Conservation (phyloP, 805 yeast genomes). For the Candida koratica region DNA sequence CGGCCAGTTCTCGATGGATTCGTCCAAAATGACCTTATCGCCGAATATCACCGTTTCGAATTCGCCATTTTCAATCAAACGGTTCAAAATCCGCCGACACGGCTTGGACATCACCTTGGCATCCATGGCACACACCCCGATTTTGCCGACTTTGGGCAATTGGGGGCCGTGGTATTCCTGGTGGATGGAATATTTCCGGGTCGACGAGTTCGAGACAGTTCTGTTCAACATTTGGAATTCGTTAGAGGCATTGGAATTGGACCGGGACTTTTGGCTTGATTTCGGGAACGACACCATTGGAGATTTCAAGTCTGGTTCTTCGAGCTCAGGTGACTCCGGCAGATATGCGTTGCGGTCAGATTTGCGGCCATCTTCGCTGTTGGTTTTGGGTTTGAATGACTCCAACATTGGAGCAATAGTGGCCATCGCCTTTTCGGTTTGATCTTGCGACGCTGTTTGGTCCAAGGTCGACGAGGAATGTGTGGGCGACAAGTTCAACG, state of each 20-base stretch:
- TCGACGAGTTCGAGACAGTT: slow-evolving; percentile 33
- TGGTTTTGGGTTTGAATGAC: slow-evolving; percentile 66
- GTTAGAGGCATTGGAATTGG: slow-evolving; percentile 15
- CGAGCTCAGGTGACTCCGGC: slow-evolving; percentile 8
- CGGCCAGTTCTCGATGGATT: slow-evolving; percentile 95
- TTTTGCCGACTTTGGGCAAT: slow-evolving; percentile 77
- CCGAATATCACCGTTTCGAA: slow-evolving; percentile 96
- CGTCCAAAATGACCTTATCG: slow-evolving; percentile 93
- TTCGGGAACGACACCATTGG: not conserved
- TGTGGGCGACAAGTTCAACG: slow-evolving; percentile 24
- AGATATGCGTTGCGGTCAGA: slow-evolving; percentile 15
- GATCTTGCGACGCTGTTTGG: slow-evolving; percentile 28
- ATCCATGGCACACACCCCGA: slow-evolving; percentile 99
- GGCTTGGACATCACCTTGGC: slow-evolving; percentile 94
- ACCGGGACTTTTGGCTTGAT: slow-evolving; percentile 17
- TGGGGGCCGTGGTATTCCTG: slow-evolving; percentile 44
- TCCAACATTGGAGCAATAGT: slow-evolving; percentile 77
- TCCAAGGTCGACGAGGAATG: slow-evolving; percentile 9
- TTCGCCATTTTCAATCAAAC: slow-evolving; percentile 88
- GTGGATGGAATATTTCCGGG: slow-evolving; percentile 31
- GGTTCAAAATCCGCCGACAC: slow-evolving; percentile 82
- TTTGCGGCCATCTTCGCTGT: slow-evolving; percentile 23
- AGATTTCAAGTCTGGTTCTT: slow-evolving; percentile 2
- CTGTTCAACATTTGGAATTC: slow-evolving; percentile 26
- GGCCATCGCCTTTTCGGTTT: slow-evolving; percentile 61